Evolutionary conservation across 1,284 basidiomycete species (phyloP).

Genomic region (Fomitopsis pinicola): DNA sequence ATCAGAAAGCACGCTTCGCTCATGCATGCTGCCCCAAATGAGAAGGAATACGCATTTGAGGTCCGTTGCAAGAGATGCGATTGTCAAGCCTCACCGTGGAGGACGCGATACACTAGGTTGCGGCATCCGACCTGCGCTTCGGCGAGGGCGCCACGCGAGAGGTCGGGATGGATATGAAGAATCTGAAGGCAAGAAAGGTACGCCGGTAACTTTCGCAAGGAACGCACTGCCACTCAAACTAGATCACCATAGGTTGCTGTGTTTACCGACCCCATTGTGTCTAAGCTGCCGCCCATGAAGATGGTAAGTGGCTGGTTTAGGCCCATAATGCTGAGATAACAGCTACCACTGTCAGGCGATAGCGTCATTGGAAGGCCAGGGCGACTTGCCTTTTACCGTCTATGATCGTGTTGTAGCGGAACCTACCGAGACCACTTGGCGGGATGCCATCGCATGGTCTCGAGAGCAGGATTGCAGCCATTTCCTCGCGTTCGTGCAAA

Average conservation of each 20-base stretch:
- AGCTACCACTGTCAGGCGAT: slow-evolving; percentile 41
- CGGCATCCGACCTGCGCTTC: slow-evolving; percentile 87
- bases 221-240: no score
- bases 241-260: slow-evolving; percentile 70
- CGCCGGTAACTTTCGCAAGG: slow-evolving; percentile 5
- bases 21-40: no score
- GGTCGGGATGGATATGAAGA: slow-evolving; percentile 92
- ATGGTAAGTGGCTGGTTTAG: slow-evolving; percentile 39
- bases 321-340: no score
- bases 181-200: slow-evolving; percentile 82
- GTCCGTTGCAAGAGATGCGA: no score
- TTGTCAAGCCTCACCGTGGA: no score
- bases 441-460: slow-evolving; percentile 86
- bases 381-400: slow-evolving; percentile 77
- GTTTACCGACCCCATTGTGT: slow-evolving; percentile 88
- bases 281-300: slow-evolving; percentile 80
- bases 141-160: slow-evolving; percentile 87
- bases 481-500: slow-evolving; percentile 70
- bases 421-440: slow-evolving; percentile 88
- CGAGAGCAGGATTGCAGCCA: slow-evolving; percentile 86
- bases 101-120: slow-evolving; percentile 50
- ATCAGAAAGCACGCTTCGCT: no score
- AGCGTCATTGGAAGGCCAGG: slow-evolving; percentile 68
- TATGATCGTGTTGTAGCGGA: slow-evolving; percentile 86
- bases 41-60: no score